These are phyloP conservation scores for Dryas alaskensis DNA, from an alignment of 306 rosid genomes.

Conservation along the genomic window DNA sequence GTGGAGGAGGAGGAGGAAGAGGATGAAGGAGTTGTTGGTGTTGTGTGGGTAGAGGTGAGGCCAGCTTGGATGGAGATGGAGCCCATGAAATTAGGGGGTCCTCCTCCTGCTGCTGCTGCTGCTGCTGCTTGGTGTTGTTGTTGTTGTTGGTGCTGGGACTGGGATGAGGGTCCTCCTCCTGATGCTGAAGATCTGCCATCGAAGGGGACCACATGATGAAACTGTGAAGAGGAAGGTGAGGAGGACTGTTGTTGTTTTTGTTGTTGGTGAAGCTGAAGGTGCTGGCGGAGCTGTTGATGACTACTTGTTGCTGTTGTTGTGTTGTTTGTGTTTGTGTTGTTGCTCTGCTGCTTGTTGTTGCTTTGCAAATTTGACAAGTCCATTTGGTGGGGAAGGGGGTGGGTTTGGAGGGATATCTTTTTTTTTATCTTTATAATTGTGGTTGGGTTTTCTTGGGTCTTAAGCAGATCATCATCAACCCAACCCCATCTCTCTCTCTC, in stretches of 20 bases:
- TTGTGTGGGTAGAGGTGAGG: constrained; percentile 12
- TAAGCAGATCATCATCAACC: constrained; percentile 3
- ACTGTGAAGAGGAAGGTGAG: constrained; percentile 39
- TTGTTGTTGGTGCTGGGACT: no score
- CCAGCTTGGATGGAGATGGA: constrained; percentile 60
- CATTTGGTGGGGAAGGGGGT: constrained; percentile 60
- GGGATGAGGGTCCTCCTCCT: constrained; percentile 25
- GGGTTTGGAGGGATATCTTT: background rate
- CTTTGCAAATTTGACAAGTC: constrained; percentile 74
- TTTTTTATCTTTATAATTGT: background rate
- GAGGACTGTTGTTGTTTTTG: constrained; percentile 32
- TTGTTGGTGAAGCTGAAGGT: constrained; percentile 16
- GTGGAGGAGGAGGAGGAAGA: constrained; percentile 35
- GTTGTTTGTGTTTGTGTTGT: constrained; percentile 14
- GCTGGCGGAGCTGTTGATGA: constrained; percentile 36
- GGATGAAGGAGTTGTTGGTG: constrained; percentile 25
- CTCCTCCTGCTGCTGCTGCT: constrained; percentile 10
- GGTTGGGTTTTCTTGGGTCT: background rate
- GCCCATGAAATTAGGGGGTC: constrained; percentile 46
- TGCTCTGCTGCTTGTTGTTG: constrained; percentile 47
- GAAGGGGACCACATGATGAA: constrained; percentile 49
- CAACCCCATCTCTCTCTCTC: background rate
- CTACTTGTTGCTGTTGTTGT: constrained; percentile 24
- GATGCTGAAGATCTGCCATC: constrained; percentile 47
- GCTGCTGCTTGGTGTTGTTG: background rate